phyloP scores from a whole-genome alignment of 495 filamentous ascomycete species.

The Barbatosphaeria neglecta region DNA sequence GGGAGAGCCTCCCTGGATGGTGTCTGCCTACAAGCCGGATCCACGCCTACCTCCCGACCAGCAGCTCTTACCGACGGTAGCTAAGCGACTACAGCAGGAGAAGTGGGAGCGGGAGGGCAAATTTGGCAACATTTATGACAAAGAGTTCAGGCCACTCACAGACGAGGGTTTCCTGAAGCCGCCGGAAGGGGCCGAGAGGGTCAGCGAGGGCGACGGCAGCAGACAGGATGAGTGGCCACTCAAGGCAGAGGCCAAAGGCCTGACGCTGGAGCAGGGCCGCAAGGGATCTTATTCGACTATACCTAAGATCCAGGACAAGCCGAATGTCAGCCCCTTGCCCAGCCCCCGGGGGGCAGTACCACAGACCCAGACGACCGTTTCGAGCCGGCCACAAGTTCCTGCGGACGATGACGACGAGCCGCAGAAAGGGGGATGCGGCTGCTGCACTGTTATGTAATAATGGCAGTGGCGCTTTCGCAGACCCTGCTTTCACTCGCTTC shows the following conservation, averaged over 20 bases:
- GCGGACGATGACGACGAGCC: slow-evolving; percentile 8
- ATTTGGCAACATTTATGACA: slow-evolving; percentile 69
- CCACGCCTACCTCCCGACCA: slow-evolving; percentile 89
- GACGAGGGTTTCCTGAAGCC: slow-evolving; percentile 38
- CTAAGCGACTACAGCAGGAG: slow-evolving; percentile 82
- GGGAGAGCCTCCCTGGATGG: slow-evolving; percentile 92
- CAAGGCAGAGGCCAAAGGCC: slow-evolving; percentile 30
- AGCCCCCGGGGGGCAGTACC: slow-evolving; percentile 21
- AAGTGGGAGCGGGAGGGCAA: slow-evolving; percentile 89
- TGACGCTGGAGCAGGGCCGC: slow-evolving; percentile 28
- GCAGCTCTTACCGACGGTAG: slow-evolving; percentile 89
- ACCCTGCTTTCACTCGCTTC: too few species aligned
- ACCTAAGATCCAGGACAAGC: slow-evolving; percentile 40
- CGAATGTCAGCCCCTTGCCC: slow-evolving; percentile 23
- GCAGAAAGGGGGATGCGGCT: neutral
- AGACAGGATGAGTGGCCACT: slow-evolving; percentile 34
- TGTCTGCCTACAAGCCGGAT: slow-evolving; percentile 90
- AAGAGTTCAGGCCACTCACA: slow-evolving; percentile 68
- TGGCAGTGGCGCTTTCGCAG: neutral
- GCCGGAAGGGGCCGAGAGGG: slow-evolving; percentile 25
- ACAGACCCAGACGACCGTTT: slow-evolving; percentile 7
- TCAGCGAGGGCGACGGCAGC: slow-evolving; percentile 21
- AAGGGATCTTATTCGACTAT: slow-evolving; percentile 44
- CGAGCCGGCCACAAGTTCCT: slow-evolving; percentile 21
- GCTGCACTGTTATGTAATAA: neutral